phyloP scores from a whole-genome alignment of 2,329 filamentous ascomycete genomes.

The Knufia fluminis region DNA sequence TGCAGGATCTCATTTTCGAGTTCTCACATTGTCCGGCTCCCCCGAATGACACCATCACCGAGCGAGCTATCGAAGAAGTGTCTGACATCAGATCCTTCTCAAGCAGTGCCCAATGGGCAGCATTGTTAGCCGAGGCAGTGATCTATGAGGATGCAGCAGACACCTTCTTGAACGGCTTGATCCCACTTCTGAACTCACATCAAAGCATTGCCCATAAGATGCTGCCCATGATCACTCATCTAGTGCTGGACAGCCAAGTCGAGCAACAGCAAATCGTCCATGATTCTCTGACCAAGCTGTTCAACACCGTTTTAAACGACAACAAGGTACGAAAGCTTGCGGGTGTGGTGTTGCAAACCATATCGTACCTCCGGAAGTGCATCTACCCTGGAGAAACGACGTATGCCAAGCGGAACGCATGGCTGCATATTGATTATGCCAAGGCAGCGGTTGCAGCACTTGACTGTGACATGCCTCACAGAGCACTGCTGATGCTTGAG shows the following conservation, averaged over 20 bases:
- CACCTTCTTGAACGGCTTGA: conserved; percentile 59
- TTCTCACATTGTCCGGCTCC: background rate
- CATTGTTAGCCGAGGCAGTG: conserved; percentile 52
- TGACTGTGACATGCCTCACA: conserved; percentile 65
- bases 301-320: conserved; percentile 40
- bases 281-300: conserved; percentile 53
- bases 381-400: conserved; percentile 64
- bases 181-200: conserved; percentile 56
- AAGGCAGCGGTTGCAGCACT: conserved; percentile 62
- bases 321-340: conserved; percentile 47
- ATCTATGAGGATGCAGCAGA: conserved; percentile 52
- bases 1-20: conserved; percentile 6
- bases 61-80: background rate
- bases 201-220: conserved; percentile 61
- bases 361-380: conserved; percentile 85
- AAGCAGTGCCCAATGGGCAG: conserved; percentile 45
- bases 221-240: conserved; percentile 77
- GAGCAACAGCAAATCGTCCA: conserved; percentile 56
- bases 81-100: background rate
- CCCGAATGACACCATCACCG: too few relatives aligned
- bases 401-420: conserved; percentile 66
- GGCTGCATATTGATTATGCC: conserved; percentile 76
- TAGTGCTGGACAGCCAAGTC: conserved; percentile 59
- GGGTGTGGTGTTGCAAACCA: conserved; percentile 63
- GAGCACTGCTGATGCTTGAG: conserved; percentile 64